Evolutionary conservation across 306 rosid genomes (phyloP).

Genomic region (Argentina anserina): DNA sequence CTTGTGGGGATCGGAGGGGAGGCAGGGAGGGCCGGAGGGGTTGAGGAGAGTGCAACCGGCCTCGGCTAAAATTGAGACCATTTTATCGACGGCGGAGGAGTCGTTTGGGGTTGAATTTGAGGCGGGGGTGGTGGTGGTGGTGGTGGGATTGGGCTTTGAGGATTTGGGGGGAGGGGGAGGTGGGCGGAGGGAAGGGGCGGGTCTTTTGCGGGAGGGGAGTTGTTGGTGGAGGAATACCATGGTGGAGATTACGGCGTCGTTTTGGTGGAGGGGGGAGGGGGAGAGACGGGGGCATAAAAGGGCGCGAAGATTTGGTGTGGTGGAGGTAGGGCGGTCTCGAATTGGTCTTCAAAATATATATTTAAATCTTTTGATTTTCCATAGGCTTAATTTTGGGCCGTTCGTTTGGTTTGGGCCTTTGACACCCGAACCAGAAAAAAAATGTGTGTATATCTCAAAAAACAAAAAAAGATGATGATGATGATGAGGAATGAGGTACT

Average conservation of each 20-base stretch:
- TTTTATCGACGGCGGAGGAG: constrained; percentile 14
- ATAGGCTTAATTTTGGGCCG: too few relatives aligned
- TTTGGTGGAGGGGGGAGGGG: not conserved
- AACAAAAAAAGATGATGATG: too few relatives aligned
- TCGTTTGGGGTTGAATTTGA: constrained; percentile 1
- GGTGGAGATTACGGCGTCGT: constrained; percentile 5
- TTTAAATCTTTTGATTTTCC: not conserved
- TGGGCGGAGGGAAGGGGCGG: constrained; percentile 22
- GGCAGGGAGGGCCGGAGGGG: constrained; percentile 37
- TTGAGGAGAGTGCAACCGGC: constrained; percentile 39
- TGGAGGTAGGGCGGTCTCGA: not conserved
- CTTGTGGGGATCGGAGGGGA: constrained; percentile 33
- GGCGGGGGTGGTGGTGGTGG: constrained; percentile 15
- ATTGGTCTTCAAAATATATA: not conserved
- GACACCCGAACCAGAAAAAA: too few relatives aligned
- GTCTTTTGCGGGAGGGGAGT: constrained; percentile 32
- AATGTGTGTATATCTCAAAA: too few relatives aligned
- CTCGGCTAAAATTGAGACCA: constrained; percentile 32
- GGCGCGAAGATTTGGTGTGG: constrained; percentile 14
- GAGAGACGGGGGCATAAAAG: not conserved
- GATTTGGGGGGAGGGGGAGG: constrained; percentile 28
- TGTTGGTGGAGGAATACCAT: constrained; percentile 36
- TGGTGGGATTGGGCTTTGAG: constrained; percentile 22
- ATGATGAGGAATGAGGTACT: too few relatives aligned
- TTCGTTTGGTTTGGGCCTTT: too few relatives aligned